A percentile compares a stretch with the other conserved stretches of the same genome.
Conservation (phyloP, 2,329 filamentous ascomycete species). For the Trichoderma koningiopsis region DNA sequence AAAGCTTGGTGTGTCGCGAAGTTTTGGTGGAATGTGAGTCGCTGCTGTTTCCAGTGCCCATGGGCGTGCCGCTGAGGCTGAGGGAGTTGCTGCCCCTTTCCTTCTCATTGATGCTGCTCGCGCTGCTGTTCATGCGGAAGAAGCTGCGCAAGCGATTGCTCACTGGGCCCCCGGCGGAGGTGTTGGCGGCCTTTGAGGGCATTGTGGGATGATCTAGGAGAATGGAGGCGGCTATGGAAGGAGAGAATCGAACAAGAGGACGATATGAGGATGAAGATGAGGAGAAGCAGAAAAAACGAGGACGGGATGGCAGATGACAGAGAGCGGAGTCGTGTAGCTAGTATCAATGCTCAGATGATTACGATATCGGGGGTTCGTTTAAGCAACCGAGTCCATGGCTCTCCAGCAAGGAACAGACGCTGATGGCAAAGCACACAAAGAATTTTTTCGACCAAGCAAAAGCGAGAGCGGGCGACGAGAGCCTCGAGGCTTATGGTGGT, state of each 20-base stretch:
- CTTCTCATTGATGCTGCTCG: constrained; percentile 43
- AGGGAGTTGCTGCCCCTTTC: constrained; percentile 67
- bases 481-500: constrained; percentile 22
- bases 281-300: neutral
- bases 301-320: neutral
- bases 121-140: constrained; percentile 65
- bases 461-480: constrained; percentile 25
- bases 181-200: constrained; percentile 57
- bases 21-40: constrained; percentile 51
- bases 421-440: neutral
- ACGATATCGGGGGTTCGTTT: constrained; percentile 31
- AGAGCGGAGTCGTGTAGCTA: constrained; percentile 7
- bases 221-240: constrained; percentile 22
- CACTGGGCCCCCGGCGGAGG: constrained; percentile 58
- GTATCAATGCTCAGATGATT: constrained; percentile 12
- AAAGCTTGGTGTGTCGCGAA: constrained; percentile 85
- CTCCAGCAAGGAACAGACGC: constrained; percentile 27
- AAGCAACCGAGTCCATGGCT: constrained; percentile 45
- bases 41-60: constrained; percentile 23
- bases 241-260: neutral
- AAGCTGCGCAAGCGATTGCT: constrained; percentile 71
- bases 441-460: neutral
- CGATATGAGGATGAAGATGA: neutral
- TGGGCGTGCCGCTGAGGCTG: constrained; percentile 3
- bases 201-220: constrained; percentile 38